phyloP scores from a whole-genome alignment of 176 grass and related monocot species.

The Carex parvula region DNA sequence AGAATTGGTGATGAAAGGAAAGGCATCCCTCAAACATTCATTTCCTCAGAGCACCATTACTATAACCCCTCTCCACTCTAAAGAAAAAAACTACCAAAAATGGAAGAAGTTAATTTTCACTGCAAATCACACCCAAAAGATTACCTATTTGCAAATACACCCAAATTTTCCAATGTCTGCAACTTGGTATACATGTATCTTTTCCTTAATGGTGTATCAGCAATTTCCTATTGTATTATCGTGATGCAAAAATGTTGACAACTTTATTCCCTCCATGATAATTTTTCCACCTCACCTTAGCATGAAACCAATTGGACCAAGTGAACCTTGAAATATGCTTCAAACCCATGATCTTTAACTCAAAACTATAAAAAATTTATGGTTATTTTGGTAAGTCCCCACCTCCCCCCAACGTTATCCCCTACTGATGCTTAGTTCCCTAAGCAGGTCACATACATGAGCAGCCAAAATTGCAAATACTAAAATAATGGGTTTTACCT shows the following conservation, averaged over 20 bases:
- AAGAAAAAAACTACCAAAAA: slow-evolving; percentile 20
- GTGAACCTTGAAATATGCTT: background rate
- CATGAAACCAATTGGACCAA: background rate
- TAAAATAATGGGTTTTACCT: background rate
- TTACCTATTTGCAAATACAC: slow-evolving; percentile 6
- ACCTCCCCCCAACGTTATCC: background rate
- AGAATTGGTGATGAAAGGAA: slow-evolving; percentile 34
- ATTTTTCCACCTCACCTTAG: background rate
- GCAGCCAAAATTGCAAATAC: slow-evolving; percentile 21
- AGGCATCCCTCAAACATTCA: slow-evolving; percentile 28
- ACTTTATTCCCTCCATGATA: slow-evolving; percentile 1
- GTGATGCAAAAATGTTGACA: background rate
- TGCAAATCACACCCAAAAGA: slow-evolving; percentile 10
- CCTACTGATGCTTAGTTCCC: background rate
- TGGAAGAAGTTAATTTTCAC: background rate
- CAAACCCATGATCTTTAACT: background rate
- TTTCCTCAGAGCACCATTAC: slow-evolving; percentile 28
- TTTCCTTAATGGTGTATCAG: background rate
- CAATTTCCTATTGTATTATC: background rate
- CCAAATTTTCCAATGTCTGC: slow-evolving; percentile 2
- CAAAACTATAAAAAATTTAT: background rate
- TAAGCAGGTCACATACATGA: background rate
- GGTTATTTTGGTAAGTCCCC: background rate
- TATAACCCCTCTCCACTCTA: slow-evolving; percentile 16
- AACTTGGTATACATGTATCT: background rate